These are phyloP conservation scores for Angophora floribunda DNA, from an alignment of 345 rosid species.

Conservation along the genomic window DNA sequence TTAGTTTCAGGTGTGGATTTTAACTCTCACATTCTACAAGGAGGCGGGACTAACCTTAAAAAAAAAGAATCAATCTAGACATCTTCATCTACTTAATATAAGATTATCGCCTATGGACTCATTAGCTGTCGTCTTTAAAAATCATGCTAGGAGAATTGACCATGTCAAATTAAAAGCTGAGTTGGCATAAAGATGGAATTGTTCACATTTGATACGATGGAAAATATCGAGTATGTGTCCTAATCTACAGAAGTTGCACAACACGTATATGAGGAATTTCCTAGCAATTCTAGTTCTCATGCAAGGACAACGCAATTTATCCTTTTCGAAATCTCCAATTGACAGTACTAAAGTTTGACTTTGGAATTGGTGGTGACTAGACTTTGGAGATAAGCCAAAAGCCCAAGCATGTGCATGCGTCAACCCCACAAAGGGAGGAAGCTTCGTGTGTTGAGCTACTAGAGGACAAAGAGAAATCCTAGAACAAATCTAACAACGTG, in stretches of 20 bases:
- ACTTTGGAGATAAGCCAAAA: neutral
- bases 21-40: no score
- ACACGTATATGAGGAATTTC: neutral
- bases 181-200: neutral
- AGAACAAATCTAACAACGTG: neutral
- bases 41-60: no score
- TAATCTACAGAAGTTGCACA: neutral
- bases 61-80: neutral
- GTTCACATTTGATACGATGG: neutral
- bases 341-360: neutral
- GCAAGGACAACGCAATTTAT: neutral
- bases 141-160: neutral
- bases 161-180: neutral
- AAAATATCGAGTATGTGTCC: neutral
- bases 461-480: neutral
- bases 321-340: neutral
- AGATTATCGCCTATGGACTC: neutral
- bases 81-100: neutral
- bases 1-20: no score
- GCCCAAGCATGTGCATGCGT: neutral
- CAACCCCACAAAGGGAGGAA: neutral
- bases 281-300: neutral
- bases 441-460: neutral
- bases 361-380: neutral
- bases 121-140: neutral